These are phyloP conservation scores for Lactarius hatsudake DNA, from an alignment of 768 basidiomycete species.

Conservation along the genomic window DNA sequence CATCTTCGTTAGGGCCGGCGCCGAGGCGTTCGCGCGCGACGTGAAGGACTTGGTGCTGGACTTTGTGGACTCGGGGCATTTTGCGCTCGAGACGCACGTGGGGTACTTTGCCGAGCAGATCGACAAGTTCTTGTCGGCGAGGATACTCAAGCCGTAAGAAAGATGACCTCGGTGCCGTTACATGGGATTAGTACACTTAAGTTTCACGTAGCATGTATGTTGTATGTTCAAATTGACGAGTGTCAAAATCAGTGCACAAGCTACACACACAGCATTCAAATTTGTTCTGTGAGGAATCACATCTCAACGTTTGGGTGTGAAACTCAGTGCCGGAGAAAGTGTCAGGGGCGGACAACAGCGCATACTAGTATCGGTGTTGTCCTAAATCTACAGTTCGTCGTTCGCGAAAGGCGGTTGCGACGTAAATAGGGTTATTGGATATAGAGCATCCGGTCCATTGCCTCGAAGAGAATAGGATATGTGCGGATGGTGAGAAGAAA, in stretches of 20 bases:
- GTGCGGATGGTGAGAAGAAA: too few relatives aligned
- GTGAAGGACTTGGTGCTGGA: constrained; percentile 39
- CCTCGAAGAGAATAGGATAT: too few relatives aligned
- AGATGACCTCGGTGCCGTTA: background rate
- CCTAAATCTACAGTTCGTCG: too few relatives aligned
- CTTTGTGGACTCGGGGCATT: constrained; percentile 46
- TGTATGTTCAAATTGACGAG: background rate
- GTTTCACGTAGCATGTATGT: background rate
- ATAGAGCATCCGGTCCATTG: too few relatives aligned
- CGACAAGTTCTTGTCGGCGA: constrained; percentile 22
- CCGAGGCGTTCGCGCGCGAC: constrained; percentile 43
- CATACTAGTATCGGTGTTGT: too few relatives aligned
- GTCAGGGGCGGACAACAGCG: too few relatives aligned
- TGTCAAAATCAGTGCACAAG: background rate
- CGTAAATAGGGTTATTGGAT: too few relatives aligned
- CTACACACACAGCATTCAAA: background rate
- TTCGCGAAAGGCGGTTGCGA: too few relatives aligned
- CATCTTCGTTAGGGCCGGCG: constrained; percentile 44
- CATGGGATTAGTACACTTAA: background rate
- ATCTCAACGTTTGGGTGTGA: too few relatives aligned
- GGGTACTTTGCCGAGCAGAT: constrained; percentile 33
- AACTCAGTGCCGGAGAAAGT: too few relatives aligned
- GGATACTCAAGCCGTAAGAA: constrained; percentile 1
- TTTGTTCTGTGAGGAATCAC: background rate
- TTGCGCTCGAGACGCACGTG: constrained; percentile 36